Evolutionary conservation across 257 asterid genomes (phyloP), one percentile per base, ranked within the genome.

Genomic region (Henckelia pumila): DNA sequence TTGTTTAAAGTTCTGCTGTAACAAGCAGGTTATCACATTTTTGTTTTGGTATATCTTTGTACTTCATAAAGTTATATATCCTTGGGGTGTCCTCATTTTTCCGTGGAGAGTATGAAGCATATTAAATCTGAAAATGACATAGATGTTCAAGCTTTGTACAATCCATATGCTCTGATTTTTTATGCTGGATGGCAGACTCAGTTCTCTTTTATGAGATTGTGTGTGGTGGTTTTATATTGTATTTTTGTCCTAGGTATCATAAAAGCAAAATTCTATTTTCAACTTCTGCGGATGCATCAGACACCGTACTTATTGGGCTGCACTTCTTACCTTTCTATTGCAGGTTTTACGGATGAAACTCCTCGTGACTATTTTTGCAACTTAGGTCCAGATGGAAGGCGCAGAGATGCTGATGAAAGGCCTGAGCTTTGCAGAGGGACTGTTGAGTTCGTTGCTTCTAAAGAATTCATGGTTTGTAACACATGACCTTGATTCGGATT

Each of bases 341-440:
- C 91, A 94, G 99, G 96, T 73, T 85, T 85, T 79, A 84, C 89
- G 17, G 96, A 91, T 81, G 99, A 89, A 78, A 91, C 97, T 63
- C 97, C 98, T 11, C 96, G 93, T 59, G 98, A 91, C 75, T 94
- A 94, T 80, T 97, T 85, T 72, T 94, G 96, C 89, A 94, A 91
- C 82, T 85, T 94, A 75, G 99, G 99, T 68, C 98, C 99, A 40
- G 99, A 94, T 77, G 99, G 99, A 63, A 89, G 97, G 76, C 96
- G 99, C 69, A 91, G 97, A 81, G 99, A 94, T 77, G 97, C 89
- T 74, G 96, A 91, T 73, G 97, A 94, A 78, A 84, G 99, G 78
- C 99, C 99, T 59, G 99, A 94, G 80, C 85, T 94, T 33, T 86
- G 96, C 79, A 79, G 91, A 80, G 99, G 99, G 82, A 94, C 96